Conservation (phyloP, 1,284 basidiomycete species). For the Vanrija sp. region DNA sequence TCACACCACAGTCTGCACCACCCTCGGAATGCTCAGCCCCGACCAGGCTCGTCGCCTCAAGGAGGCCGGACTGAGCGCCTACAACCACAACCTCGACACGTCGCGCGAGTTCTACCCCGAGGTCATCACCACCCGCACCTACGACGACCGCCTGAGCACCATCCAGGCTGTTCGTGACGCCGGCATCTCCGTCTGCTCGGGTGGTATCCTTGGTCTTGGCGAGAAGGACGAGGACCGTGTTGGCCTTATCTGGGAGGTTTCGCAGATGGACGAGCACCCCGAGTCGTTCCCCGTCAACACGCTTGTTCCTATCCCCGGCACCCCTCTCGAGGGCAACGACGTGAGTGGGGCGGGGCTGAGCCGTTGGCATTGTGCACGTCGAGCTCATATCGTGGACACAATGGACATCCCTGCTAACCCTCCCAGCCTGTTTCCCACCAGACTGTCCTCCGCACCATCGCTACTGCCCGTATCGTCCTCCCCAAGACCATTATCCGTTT, state of each 20-base stretch:
- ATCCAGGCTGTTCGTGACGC: slow-evolving; percentile 87
- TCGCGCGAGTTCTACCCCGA: slow-evolving; percentile 94
- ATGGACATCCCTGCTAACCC: slow-evolving; percentile 53
- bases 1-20: slow-evolving; percentile 73
- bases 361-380: too few relatives aligned
- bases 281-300: slow-evolving; percentile 99
- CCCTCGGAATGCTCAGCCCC: slow-evolving; percentile 90
- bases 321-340: slow-evolving; percentile 57
- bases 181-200: slow-evolving; percentile 95
- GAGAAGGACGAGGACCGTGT: slow-evolving; percentile 87
- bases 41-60: slow-evolving; percentile 92
- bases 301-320: slow-evolving; percentile 62
- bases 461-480: slow-evolving; percentile 88
- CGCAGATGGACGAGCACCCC: slow-evolving; percentile 74
- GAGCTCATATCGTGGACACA: background rate
- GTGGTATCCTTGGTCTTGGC: slow-evolving; percentile 92
- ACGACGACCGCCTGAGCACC: slow-evolving; percentile 88
- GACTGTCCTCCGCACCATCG: slow-evolving; percentile 86
- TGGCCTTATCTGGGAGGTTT: slow-evolving; percentile 90
- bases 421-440: slow-evolving; percentile 71
- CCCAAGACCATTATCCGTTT: slow-evolving; percentile 92
- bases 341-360: slow-evolving; percentile 27
- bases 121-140: slow-evolving; percentile 91
- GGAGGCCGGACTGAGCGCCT: slow-evolving; percentile 92
- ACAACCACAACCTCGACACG: slow-evolving; percentile 97